Evolutionary conservation across 2,329 filamentous ascomycete genomes (phyloP).

Genomic region (Plectosphaerella cucumerina): DNA sequence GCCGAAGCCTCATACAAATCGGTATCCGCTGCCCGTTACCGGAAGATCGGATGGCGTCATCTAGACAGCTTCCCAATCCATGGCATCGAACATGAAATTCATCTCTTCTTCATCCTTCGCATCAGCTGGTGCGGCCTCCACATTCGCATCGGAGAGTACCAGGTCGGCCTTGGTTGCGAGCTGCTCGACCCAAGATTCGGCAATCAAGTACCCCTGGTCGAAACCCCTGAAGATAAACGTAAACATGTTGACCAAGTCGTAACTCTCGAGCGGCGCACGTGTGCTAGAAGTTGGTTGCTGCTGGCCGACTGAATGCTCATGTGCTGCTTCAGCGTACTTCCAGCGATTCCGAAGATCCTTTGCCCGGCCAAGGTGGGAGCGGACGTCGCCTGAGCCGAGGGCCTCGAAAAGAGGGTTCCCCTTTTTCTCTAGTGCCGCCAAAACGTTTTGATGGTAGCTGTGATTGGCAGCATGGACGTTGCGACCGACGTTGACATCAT

Average conservation of each 20-base stretch:
- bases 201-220: conserved; percentile 51
- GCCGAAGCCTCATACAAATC: no score
- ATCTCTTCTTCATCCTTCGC: conserved; percentile 36
- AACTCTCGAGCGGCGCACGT: conserved; percentile 45
- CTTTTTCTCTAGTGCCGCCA: conserved; percentile 55
- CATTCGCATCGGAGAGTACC: neutral
- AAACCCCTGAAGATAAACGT: conserved; percentile 52
- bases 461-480: conserved; percentile 32
- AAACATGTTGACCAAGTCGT: conserved; percentile 59
- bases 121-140: neutral
- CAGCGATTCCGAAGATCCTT: conserved; percentile 70
- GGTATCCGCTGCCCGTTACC: no score
- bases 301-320: conserved; percentile 22
- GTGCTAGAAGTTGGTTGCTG: neutral
- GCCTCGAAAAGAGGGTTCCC: conserved; percentile 51
- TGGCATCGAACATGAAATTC: conserved; percentile 56
- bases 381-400: conserved; percentile 51
- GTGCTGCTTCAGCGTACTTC: conserved; percentile 56
- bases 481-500: neutral
- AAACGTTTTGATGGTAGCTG: conserved; percentile 66
- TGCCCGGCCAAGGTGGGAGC: conserved; percentile 56
- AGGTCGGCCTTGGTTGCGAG: conserved; percentile 8
- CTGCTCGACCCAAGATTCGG: conserved; percentile 37
- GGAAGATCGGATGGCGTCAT: neutral
- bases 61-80: conserved; percentile 49